phyloP scores from a whole-genome alignment of 768 basidiomycete species.

The Gloeophyllum trabeum region DNA sequence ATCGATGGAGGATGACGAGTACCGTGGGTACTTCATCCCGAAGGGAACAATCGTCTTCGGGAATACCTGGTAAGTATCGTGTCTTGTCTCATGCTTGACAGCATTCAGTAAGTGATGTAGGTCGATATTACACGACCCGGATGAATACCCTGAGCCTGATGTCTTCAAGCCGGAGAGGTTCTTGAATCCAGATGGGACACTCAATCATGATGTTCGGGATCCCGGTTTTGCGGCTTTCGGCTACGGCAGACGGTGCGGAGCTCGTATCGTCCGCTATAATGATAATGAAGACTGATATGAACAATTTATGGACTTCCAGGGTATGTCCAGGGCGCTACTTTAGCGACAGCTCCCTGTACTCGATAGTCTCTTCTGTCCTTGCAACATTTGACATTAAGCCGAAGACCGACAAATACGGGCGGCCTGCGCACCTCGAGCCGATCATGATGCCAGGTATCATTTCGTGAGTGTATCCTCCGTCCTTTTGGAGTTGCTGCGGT shows the following conservation, averaged over 20 bases:
- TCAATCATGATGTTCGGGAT: not conserved
- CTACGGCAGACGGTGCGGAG: not conserved
- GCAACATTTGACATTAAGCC: no score
- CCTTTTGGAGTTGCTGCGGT: no score
- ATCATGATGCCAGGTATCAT: no score
- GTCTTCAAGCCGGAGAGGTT: not conserved
- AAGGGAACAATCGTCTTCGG: conserved; percentile 17
- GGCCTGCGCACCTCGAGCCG: no score
- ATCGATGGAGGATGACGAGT: conserved; percentile 26
- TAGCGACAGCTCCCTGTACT: no score
- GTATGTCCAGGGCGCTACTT: no score
- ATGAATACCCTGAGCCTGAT: not conserved
- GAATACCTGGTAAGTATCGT: not conserved
- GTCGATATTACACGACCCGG: not conserved
- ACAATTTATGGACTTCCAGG: no score
- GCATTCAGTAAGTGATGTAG: not conserved
- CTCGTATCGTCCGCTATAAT: no score
- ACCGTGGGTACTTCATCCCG: conserved; percentile 27
- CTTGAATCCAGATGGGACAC: not conserved
- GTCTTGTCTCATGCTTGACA: not conserved
- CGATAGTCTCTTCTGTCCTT: no score
- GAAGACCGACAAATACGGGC: no score
- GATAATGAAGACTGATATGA: no score
- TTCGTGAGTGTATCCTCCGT: no score
- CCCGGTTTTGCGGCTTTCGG: not conserved